Evolutionary conservation across 257 asterid species (phyloP).

Genomic region (Osmanthus fragrans): DNA sequence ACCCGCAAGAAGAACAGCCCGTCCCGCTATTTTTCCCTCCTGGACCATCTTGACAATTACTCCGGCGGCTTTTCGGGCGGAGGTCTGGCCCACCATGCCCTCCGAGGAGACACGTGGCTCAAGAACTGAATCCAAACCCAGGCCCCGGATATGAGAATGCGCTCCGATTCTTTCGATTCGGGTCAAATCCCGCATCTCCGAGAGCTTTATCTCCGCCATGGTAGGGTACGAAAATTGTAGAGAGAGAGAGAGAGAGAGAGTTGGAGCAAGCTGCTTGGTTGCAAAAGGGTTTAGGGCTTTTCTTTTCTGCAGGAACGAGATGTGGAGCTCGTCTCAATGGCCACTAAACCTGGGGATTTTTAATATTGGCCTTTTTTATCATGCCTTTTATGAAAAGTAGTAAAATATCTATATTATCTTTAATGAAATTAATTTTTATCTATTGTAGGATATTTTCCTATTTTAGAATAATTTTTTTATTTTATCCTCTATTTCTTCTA

Average conservation of each 20-base stretch:
- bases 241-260: neutral
- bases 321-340: too few species aligned
- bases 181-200: slow-evolving; percentile 12
- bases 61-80: slow-evolving; percentile 89
- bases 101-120: slow-evolving; percentile 82
- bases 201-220: slow-evolving; percentile 16
- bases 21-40: slow-evolving; percentile 81
- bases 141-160: slow-evolving; percentile 36
- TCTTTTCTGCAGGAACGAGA: too few species aligned
- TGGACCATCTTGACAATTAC: slow-evolving; percentile 84
- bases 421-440: too few species aligned
- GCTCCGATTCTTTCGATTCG: slow-evolving; percentile 4
- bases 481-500: too few species aligned
- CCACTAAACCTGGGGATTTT: too few species aligned
- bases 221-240: neutral
- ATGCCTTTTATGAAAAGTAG: too few species aligned
- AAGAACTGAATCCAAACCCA: slow-evolving; percentile 79
- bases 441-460: too few species aligned
- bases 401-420: too few species aligned
- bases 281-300: too few species aligned
- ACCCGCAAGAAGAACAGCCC: slow-evolving; percentile 85
- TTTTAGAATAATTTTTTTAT: too few species aligned
- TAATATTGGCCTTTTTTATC: too few species aligned
- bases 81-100: slow-evolving; percentile 85
- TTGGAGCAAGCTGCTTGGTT: too few species aligned